These are phyloP conservation scores for Nigrospora sphaerica DNA, from an alignment of 2,329 filamentous ascomycete species.

Conservation along the genomic window DNA sequence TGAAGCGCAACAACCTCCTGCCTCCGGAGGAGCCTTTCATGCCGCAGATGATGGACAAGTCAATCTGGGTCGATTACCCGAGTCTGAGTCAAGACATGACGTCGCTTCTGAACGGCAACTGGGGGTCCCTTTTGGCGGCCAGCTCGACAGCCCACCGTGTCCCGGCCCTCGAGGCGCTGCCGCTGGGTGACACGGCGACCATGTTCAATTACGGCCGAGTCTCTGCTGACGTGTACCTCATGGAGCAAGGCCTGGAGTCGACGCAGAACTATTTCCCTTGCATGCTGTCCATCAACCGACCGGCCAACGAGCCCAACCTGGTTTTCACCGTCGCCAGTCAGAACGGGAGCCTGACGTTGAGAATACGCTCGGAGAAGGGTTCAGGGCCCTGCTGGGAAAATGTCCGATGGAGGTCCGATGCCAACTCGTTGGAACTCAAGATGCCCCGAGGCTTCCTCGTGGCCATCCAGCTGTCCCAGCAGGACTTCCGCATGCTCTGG, in stretches of 20 bases:
- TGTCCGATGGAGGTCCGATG: conserved; percentile 68
- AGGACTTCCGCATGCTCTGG: conserved; percentile 74
- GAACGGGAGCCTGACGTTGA: conserved; percentile 67
- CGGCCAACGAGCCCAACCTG: conserved; percentile 60
- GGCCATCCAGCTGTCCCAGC: conserved; percentile 61
- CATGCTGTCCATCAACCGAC: conserved; percentile 67
- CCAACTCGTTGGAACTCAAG: conserved; percentile 57
- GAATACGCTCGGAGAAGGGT: conserved; percentile 62
- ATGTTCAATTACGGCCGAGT: conserved; percentile 77
- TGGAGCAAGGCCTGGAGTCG: conserved; percentile 63
- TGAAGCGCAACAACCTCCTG: conserved; percentile 76
- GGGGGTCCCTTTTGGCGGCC: conserved; percentile 40
- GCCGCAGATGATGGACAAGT: conserved; percentile 73
- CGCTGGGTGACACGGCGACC: conserved; percentile 65
- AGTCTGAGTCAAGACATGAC: conserved; percentile 64
- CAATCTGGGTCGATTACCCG: conserved; percentile 77
- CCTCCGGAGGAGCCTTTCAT: conserved; percentile 61
- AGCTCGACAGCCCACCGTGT: conserved; percentile 39
- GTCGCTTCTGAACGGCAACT: conserved; percentile 60
- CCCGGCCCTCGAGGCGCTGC: conserved; percentile 61
- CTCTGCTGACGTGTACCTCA: conserved; percentile 65
- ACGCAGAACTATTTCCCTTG: conserved; percentile 66
- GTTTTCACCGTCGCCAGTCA: conserved; percentile 74
- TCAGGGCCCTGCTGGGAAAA: conserved; percentile 73
- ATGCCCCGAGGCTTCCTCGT: conserved; percentile 72